Percentiles rank a stretch among this genome's conserved stretches.
These are phyloP conservation scores for Scutellaria barbata DNA, from an alignment of 257 asterid species.

Conservation along the genomic window DNA sequence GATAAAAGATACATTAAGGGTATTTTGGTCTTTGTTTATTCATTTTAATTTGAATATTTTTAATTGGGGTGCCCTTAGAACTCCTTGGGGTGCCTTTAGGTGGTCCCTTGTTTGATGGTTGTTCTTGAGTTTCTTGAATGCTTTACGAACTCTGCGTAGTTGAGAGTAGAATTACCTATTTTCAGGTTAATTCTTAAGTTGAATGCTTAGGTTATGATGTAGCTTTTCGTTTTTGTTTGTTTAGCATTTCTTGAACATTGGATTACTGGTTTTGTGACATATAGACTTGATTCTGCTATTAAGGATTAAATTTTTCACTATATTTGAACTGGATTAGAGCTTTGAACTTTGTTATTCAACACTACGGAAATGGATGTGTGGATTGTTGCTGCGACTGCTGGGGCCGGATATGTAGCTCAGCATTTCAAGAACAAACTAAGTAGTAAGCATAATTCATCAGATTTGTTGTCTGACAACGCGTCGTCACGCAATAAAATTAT, in stretches of 20 bases:
- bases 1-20: no score
- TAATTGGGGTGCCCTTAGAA: no score
- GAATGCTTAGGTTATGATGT: no score
- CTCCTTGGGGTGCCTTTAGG: no score
- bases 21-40: no score
- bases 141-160: not conserved
- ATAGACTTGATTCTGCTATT: slow-evolving; percentile 18
- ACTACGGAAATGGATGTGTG: slow-evolving; percentile 52
- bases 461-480: no score
- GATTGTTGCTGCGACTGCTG: slow-evolving; percentile 71
- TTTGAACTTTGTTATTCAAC: slow-evolving; percentile 9
- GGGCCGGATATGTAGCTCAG: slow-evolving; percentile 67
- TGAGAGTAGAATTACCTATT: not conserved
- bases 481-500: no score
- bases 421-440: slow-evolving; percentile 56
- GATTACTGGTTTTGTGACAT: slow-evolving; percentile 8
- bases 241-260: slow-evolving; percentile 11
- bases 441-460: slow-evolving; percentile 38
- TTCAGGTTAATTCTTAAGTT: slow-evolving; percentile 13
- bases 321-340: not conserved
- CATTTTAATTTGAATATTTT: no score
- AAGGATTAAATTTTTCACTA: slow-evolving; percentile 1
- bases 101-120: not conserved
- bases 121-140: slow-evolving; percentile 10
- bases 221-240: not conserved